Evolutionary conservation across 371 early-diverging fungal species (phyloP).

Genomic region (Chytridium lagenaria): DNA sequence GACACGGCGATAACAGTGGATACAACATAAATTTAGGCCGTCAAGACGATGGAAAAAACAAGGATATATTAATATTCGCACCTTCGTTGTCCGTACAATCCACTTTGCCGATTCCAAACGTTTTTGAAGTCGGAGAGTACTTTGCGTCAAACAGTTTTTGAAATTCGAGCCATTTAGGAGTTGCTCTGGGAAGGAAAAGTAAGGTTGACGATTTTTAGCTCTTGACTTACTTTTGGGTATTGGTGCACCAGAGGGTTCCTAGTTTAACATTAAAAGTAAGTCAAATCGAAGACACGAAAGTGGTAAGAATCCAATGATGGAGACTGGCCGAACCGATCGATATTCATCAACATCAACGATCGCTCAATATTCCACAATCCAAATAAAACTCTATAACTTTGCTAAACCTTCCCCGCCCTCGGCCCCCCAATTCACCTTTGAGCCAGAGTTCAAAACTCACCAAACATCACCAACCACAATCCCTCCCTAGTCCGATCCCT

Average conservation of each 20-base stretch:
- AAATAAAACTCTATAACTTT: no score
- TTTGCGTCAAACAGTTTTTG: slow-evolving; percentile 9
- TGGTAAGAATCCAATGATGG: no score
- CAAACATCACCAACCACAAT: slow-evolving; percentile 16
- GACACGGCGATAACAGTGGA: neutral
- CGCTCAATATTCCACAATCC: no score
- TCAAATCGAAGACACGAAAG: no score
- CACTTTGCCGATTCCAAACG: slow-evolving; percentile 3
- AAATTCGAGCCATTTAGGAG: slow-evolving; percentile 16
- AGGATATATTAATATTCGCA: neutral
- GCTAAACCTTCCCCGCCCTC: no score
- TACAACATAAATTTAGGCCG: neutral
- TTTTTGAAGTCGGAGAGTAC: neutral
- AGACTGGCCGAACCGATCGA: neutral
- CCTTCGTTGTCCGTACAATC: slow-evolving; percentile 14
- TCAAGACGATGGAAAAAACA: neutral
- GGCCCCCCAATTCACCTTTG: neutral
- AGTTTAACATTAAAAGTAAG: neutral
- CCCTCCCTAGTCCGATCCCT: neutral
- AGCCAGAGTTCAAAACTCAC: no score
- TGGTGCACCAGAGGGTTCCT: slow-evolving; percentile 6
- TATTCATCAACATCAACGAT: neutral
- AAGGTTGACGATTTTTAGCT: neutral
- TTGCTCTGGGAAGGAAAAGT: neutral
- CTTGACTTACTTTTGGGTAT: slow-evolving; percentile 14